A percentile compares a stretch with the other conserved stretches of the same genome.
These are phyloP conservation scores for Saccharomycopsis sp. DNA, from an alignment of 805 yeast genomes.

Conservation along the genomic window DNA sequence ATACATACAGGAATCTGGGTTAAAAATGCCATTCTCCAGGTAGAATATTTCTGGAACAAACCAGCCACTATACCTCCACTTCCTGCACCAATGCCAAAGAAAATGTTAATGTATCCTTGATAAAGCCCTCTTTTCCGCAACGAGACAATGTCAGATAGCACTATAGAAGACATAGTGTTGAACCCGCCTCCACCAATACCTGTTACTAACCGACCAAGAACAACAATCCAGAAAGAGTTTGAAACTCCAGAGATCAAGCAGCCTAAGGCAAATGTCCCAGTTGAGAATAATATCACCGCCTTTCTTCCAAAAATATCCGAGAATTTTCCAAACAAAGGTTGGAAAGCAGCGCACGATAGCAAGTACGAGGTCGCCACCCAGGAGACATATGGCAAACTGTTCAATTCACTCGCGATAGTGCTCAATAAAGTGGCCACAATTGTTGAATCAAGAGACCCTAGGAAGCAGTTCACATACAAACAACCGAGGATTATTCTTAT, in stretches of 20 bases:
- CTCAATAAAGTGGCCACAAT: constrained; percentile 61
- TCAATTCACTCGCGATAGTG: constrained; percentile 61
- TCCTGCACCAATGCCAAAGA: constrained; percentile 71
- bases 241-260: constrained; percentile 50
- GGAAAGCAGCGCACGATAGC: constrained; percentile 64
- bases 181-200: constrained; percentile 93
- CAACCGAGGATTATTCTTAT: constrained; percentile 33
- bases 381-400: constrained; percentile 54
- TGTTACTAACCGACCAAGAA: constrained; percentile 56
- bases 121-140: constrained; percentile 70
- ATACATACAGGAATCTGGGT: constrained; percentile 46
- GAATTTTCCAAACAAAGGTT: constrained; percentile 64
- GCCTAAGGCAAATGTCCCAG: constrained; percentile 50
- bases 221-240: constrained; percentile 40
- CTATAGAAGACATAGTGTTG: constrained; percentile 63
- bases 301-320: constrained; percentile 70
- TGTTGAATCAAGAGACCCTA: constrained; percentile 64
- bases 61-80: constrained; percentile 66
- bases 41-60: constrained; percentile 39
- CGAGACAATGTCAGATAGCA: constrained; percentile 73
- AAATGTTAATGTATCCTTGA: constrained; percentile 77
- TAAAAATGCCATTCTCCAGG: constrained; percentile 62
- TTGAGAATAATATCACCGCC: constrained; percentile 44
- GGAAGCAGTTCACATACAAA: constrained; percentile 42
- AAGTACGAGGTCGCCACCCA: constrained; percentile 73